Conservation (phyloP, 192 early-diverging fungal species). For the Coemansia sp. region DNA sequence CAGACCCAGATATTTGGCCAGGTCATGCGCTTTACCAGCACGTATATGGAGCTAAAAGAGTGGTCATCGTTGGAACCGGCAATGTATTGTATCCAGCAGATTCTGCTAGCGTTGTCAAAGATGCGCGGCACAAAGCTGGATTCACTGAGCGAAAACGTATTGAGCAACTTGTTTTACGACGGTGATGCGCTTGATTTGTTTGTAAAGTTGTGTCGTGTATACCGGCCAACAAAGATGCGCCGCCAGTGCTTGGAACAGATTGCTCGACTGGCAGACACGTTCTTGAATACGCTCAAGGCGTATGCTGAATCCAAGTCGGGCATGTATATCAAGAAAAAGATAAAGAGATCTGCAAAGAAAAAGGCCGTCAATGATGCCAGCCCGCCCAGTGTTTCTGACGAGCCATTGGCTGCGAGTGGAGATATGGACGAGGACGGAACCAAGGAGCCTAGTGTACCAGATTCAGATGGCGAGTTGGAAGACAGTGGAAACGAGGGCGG, state of each 20-base stretch:
- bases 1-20: constrained; percentile 41
- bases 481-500: neutral
- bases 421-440: neutral
- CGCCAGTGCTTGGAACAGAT: constrained; percentile 38
- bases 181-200: constrained; percentile 49
- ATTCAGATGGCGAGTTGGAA: constrained; percentile 8
- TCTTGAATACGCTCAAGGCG: constrained; percentile 23
- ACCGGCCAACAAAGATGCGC: constrained; percentile 28
- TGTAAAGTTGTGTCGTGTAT: constrained; percentile 41
- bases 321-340: constrained; percentile 28
- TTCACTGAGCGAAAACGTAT: constrained; percentile 31
- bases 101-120: constrained; percentile 27
- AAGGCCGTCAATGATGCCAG: neutral
- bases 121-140: constrained; percentile 46
- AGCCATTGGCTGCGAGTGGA: neutral
- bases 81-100: constrained; percentile 51
- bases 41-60: constrained; percentile 37
- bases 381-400: neutral
- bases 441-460: neutral
- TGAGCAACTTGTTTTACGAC: constrained; percentile 52
- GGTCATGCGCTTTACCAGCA: constrained; percentile 37
- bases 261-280: constrained; percentile 36
- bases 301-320: constrained; percentile 26
- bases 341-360: constrained; percentile 2
- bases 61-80: constrained; percentile 34